A percentile compares a stretch with the other conserved stretches of the same genome.
Conservation (phyloP, 2,329 filamentous ascomycete genomes). For the Aspergillus fumigatiaffinis region DNA sequence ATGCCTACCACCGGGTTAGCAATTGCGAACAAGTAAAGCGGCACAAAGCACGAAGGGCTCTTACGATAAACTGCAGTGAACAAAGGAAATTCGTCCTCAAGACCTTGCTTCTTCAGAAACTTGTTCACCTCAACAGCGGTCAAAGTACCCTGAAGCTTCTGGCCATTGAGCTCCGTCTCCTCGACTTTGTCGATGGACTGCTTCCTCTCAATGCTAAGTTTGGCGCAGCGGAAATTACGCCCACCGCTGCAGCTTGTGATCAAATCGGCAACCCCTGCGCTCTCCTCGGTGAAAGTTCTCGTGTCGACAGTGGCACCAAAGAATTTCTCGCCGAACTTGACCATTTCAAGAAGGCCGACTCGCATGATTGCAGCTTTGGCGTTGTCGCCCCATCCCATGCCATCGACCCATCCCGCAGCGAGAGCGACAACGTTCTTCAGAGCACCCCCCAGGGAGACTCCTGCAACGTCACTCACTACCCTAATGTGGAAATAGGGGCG, state of each 20-base stretch:
- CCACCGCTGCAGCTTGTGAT: slow-evolving; percentile 92
- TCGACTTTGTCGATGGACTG: slow-evolving; percentile 84
- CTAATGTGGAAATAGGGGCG: slow-evolving; percentile 96
- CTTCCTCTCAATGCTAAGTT: slow-evolving; percentile 75
- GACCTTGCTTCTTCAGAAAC: slow-evolving; percentile 74
- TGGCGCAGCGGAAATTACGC: slow-evolving; percentile 90
- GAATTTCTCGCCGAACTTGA: slow-evolving; percentile 91
- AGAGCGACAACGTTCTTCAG: slow-evolving; percentile 96
- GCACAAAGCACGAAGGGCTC: slow-evolving; percentile 19
- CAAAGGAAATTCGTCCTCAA: slow-evolving; percentile 81
- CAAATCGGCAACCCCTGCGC: slow-evolving; percentile 88
- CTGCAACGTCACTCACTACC: slow-evolving; percentile 91
- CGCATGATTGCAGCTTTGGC: slow-evolving; percentile 99
- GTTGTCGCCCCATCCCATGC: slow-evolving; percentile 95
- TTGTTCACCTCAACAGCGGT: slow-evolving; percentile 88
- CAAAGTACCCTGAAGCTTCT: slow-evolving; percentile 91
- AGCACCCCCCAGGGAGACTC: slow-evolving; percentile 88
- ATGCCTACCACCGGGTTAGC: slow-evolving; percentile 52
- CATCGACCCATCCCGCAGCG: slow-evolving; percentile 91
- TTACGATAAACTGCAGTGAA: slow-evolving; percentile 79
- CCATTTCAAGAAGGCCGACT: slow-evolving; percentile 91
- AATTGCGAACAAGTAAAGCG: slow-evolving; percentile 10
- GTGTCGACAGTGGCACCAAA: slow-evolving; percentile 77
- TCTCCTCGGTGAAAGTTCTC: slow-evolving; percentile 93
- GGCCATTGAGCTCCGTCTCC: slow-evolving; percentile 83